phyloP scores from a whole-genome alignment of 2,329 filamentous ascomycete genomes.

The Talaromyces sp. region DNA sequence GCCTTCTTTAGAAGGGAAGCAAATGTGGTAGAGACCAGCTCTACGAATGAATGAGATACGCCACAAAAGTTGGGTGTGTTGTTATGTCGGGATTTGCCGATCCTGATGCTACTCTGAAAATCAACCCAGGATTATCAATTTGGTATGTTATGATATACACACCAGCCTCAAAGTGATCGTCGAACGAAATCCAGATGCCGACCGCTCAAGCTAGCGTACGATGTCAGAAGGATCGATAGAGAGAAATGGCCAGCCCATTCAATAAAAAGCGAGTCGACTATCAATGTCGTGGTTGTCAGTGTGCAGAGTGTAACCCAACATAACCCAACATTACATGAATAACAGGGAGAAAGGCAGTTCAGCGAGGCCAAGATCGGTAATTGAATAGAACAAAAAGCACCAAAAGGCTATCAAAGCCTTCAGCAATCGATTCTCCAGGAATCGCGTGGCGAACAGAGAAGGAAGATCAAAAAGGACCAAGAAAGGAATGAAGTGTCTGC shows the following conservation, averaged over 20 bases:
- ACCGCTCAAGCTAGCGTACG: not conserved
- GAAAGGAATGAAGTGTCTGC: not conserved
- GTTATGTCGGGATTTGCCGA: not conserved
- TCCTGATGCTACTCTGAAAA: not conserved
- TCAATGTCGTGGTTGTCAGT: not conserved
- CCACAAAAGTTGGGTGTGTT: not conserved
- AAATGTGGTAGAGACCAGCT: constrained; percentile 11
- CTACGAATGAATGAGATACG: not conserved
- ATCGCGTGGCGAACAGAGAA: not conserved
- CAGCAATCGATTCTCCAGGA: constrained; percentile 4
- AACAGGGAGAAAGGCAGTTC: not conserved
- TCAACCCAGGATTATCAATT: not conserved
- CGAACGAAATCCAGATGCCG: not conserved
- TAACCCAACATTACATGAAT: not conserved
- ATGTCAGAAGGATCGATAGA: not conserved
- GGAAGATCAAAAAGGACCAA: not conserved
- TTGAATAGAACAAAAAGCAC: not conserved
- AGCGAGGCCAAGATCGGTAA: not conserved
- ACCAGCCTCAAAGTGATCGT: not conserved
- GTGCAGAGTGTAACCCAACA: not conserved
- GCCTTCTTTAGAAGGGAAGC: not conserved
- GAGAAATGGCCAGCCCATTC: not conserved
- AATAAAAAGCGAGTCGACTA: not conserved
- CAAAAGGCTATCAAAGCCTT: not conserved
- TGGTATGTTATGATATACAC: not conserved